Evolutionary conservation across 1,284 basidiomycete genomes (phyloP), one percentile per base, ranked within the genome.

Genomic region (Sphaerobolus stellatus): DNA sequence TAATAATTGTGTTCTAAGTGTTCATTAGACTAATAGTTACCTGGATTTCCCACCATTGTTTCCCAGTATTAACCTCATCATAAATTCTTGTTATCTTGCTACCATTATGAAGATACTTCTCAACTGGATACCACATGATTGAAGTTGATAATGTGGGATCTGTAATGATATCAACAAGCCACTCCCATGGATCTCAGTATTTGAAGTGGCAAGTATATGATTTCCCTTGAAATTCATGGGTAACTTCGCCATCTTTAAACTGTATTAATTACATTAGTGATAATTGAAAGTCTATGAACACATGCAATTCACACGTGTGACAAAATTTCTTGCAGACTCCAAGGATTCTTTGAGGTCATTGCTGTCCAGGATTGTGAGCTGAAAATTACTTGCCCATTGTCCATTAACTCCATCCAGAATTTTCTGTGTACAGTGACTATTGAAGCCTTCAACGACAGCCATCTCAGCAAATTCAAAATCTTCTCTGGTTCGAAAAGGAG

Each of bases 391-490:
- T 33, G 27, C 25, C 57, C 33, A 62, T 61, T 63, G 14, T 30
- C 41, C 5, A 3, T 22, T 22, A 28, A 47, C 22, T 22, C 64
- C 62, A 16, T 49, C 20, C 4, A 68, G 43, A 13, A 63, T 57
- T 27, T 53, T 59, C 30, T 66, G 55, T 14, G 65, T 41, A 25
- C 59, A 25, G 9, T 52, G n/a, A 16, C 59, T 56, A 2, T 58
- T 48, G 5, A 67, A 43, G 9, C 56, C 29, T 28, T 54, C 56
- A 11, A 44, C 31, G 31, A 66, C 52, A 9, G 58, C 62, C 9
- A 57, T 60, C 34, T 67, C 63, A 1, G 63, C 61, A 47, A 60
- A 65, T 49, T 67, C 64, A 53, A 69, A 69, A 50, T 68, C 65
- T 2, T 52, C 62, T 6, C 57, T 45, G 5, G 20, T 62, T 28